Base-by-base conservation (phyloP, 2,329 filamentous ascomycete species). In the Venturia asperata region DNA sequence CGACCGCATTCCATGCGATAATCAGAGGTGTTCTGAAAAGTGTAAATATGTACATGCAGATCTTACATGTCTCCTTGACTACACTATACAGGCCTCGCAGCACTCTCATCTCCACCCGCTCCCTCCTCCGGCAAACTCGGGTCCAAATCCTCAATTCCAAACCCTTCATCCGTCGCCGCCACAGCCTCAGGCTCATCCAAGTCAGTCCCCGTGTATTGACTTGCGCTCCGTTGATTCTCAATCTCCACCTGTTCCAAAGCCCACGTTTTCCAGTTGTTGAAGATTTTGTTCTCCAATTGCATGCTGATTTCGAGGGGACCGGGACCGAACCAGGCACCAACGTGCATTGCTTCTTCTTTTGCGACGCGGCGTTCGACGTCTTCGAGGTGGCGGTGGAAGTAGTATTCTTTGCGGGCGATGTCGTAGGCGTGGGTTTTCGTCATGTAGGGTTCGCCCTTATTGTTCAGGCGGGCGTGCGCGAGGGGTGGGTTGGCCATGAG, bases 311-410 rank as follows among this genome's bases (percentile, higher is more conserved):
- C 87, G 63, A 92, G 75, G 67, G 84, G 82, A 52, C 85, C 82
- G 76, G 88, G 89, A 74, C 91, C 91, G 74, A 97, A 97, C 81
- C 91, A 91, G 62, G 92, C 92, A 64, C 94, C 94, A 6, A 89
- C 88, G 71, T 89, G 85, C 68, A 87, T 81, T 37, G 94, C 93
- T 77, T 99, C 94, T 78, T 99, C 94, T 62, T 86, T 82, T 9
- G 93, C 90, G 67, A 99, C 83, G 70, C 92, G 87, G 70, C 85
- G 83, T 78, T 93, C 87, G 61, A 96, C 84, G 69, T 97, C 92
- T 71, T 95, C 87, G 67, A 86, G 81, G 70, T 96, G 88, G 66
- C 94, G 88, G 68, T 93, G 78, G 58, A 83, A 80, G 79, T 99
- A 99, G 78, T 97, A 96, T 75, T 99, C 93, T 69, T 87, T 88